Evolutionary conservation across 1,284 basidiomycete species (phyloP).

Genomic region (Gymnopus androsaceus): DNA sequence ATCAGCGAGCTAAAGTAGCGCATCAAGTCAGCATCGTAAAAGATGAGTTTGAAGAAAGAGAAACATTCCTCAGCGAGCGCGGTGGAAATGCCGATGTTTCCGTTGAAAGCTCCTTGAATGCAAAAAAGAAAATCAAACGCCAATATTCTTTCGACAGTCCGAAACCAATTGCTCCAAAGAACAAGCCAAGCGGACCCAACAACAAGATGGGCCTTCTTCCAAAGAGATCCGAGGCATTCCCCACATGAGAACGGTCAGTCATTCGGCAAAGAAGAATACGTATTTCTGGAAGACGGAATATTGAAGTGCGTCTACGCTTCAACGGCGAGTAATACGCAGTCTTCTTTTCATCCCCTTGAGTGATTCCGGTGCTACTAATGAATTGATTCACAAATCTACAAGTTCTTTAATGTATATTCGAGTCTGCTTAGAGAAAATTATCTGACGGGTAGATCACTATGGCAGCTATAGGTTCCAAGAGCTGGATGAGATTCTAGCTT

Average conservation of each 20-base stretch:
- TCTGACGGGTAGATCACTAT: constrained; percentile 54
- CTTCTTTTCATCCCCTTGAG: constrained; percentile 43
- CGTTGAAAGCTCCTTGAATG: constrained; percentile 46
- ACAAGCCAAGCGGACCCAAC: constrained; percentile 43
- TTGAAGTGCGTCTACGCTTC: constrained; percentile 24
- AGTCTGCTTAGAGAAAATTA: no score
- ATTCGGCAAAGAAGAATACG: constrained; percentile 43
- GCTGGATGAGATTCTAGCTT: constrained; percentile 35
- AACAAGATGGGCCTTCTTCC: constrained; percentile 48
- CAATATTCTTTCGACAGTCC: constrained; percentile 44
- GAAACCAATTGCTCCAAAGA: constrained; percentile 43
- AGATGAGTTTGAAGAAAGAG: background rate
- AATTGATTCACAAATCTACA: constrained; percentile 56
- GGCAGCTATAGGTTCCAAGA: constrained; percentile 49
- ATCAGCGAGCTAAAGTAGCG: constrained; percentile 34
- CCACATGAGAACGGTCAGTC: constrained; percentile 30
- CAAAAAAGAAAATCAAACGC: constrained; percentile 40
- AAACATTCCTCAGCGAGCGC: constrained; percentile 35
- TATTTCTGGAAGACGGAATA: constrained; percentile 36
- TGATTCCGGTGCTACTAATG: constrained; percentile 47
- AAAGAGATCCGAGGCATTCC: constrained; percentile 42
- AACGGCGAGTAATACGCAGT: constrained; percentile 54
- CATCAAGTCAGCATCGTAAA: background rate
- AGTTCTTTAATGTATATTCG: no score
- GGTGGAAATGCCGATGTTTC: constrained; percentile 44